Base-by-base conservation (phyloP, 2,329 filamentous ascomycete genomes). In the Zymoseptoria tritici region DNA sequence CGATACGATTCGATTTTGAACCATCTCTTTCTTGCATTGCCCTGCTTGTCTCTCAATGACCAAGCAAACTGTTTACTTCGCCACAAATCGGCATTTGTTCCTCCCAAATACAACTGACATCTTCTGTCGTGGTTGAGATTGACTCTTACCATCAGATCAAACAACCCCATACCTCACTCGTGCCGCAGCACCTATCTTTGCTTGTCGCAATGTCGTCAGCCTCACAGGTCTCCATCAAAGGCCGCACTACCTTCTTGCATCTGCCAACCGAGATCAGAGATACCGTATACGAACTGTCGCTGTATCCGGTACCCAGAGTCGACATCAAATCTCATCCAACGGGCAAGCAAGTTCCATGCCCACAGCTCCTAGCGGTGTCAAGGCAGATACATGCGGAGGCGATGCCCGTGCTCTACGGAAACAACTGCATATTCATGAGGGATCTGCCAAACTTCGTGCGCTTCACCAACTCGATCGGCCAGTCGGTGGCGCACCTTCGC, bases 241-340 rank as follows among this genome's bases (percentile, higher is more conserved):
- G 11, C n/a, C 46, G 9, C 16, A 61, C 52, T 13, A 60, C 58
- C 1, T 62, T 62, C 49, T 55, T 62, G 54, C 57, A 62, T 52
- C 19, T 62, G 19, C 57, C 54, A 24, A 54, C 51, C 13, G 57
- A 59, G 29, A 13, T 62, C 8, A 54, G 57, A 31, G 59, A 62
- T 52, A 49, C 51, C 11, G 52, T 62, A 20, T 62, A 62, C 49
- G 60, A 59, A 36, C 16, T 54, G 8, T 21, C 59, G 36, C 36
- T 42, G 3, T 42, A 9, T 16, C 8, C 31, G 9, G 8, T 8
- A 13, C 4, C 31, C 31, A 8, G 8, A 16, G 31, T 36, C 31
- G 3, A 36, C 3, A 8, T 36, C 6, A 3, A 4, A 8, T 8
- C 3, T 11, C 31, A 36, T 8, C 9, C 36, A 42, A 2, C 1